Percentiles rank a stretch among this genome's conserved stretches.
Evolutionary conservation across 176 grass and related monocot genomes (phyloP).

Genomic region (Poa annua): DNA sequence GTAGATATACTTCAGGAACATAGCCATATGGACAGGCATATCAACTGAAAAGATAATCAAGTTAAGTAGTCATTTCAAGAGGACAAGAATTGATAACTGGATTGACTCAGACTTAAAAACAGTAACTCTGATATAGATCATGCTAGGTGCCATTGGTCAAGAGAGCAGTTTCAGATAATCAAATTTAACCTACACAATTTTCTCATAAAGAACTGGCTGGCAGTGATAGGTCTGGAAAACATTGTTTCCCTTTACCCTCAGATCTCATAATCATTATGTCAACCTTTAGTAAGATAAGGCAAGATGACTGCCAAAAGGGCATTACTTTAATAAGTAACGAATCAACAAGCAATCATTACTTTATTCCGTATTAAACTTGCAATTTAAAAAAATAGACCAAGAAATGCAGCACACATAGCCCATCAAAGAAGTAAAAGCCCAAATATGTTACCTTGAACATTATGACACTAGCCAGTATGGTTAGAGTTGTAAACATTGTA

Average conservation of each 20-base stretch:
- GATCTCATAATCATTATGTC: not conserved
- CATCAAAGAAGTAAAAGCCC: not conserved
- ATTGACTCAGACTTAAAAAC: not conserved
- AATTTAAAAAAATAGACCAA: not conserved
- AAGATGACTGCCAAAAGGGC: not conserved
- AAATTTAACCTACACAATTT: not conserved
- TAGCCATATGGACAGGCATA: not conserved
- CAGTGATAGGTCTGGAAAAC: not conserved
- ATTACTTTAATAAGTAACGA: not conserved
- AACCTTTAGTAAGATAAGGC: not conserved
- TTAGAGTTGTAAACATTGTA: slow-evolving; percentile 93
- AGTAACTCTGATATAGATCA: not conserved
- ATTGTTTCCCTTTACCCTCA: not conserved
- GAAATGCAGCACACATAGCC: not conserved
- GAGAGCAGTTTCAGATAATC: not conserved
- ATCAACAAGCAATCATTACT: slow-evolving; percentile 23
- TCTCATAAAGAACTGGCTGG: not conserved
- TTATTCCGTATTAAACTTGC: slow-evolving; percentile 19
- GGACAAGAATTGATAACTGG: not conserved
- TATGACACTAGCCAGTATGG: slow-evolving; percentile 95
- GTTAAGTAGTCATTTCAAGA: not conserved
- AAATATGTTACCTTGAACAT: slow-evolving; percentile 91
- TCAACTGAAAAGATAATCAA: slow-evolving; percentile 14
- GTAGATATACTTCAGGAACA: not conserved
- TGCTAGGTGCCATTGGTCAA: not conserved